Evolutionary conservation across 495 filamentous ascomycete species (phyloP).

Genomic region (Wilcoxina mikolae): DNA sequence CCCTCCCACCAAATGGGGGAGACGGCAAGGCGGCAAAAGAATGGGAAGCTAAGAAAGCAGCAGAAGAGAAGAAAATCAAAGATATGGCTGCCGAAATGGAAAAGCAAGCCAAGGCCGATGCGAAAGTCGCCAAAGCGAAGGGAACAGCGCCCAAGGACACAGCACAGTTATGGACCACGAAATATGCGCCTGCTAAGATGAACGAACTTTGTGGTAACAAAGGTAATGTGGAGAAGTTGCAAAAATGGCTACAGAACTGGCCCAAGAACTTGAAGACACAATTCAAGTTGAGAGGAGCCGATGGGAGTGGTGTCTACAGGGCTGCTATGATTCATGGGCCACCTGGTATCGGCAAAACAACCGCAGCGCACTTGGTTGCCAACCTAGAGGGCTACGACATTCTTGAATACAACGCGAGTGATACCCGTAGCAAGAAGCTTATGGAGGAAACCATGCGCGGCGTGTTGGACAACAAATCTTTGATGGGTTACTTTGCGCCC

Average conservation of each 20-base stretch:
- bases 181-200: conserved; percentile 74
- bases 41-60: conserved; percentile 62
- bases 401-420: conserved; percentile 88
- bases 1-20: conserved; percentile 72
- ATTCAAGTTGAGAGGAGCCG: conserved; percentile 65
- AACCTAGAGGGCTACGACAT: conserved; percentile 87
- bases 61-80: conserved; percentile 61
- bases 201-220: conserved; percentile 96
- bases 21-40: conserved; percentile 75
- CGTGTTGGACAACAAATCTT: conserved; percentile 81
- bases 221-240: conserved; percentile 69
- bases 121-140: conserved; percentile 30
- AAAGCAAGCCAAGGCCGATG: conserved; percentile 42
- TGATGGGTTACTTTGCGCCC: conserved; percentile 83
- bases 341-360: conserved; percentile 95
- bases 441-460: conserved; percentile 76
- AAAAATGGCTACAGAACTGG: conserved; percentile 75
- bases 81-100: conserved; percentile 75
- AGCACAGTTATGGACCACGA: conserved; percentile 79
- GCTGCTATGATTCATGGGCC: conserved; percentile 88
- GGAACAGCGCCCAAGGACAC: conserved; percentile 33
- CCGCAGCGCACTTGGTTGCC: conserved; percentile 85
- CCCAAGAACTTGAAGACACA: conserved; percentile 51
- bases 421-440: conserved; percentile 93
- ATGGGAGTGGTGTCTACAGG: conserved; percentile 63